A percentile compares a stretch with the other conserved stretches of the same genome.
These are phyloP conservation scores for Zygosaccharomyces gambellarensis DNA, from an alignment of 805 yeast species.

Conservation along the genomic window DNA sequence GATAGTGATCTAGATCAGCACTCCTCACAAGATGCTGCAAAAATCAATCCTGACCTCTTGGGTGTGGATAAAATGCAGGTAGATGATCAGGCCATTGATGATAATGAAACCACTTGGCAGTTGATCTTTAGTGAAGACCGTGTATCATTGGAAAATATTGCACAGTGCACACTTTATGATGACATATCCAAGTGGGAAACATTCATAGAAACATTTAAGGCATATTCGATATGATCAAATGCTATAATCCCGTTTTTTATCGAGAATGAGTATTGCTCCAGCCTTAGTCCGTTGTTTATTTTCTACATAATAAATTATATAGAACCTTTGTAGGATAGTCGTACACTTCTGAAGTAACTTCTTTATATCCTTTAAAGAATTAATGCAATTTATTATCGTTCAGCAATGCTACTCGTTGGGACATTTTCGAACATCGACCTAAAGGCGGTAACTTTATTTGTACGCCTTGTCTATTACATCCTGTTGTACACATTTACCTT, in stretches of 20 bases:
- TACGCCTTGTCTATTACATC: too few relatives aligned
- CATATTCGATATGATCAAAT: neutral
- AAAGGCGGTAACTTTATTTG: too few relatives aligned
- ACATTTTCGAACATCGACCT: too few relatives aligned
- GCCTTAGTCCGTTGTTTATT: too few relatives aligned
- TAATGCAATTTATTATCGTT: too few relatives aligned
- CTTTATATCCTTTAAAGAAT: too few relatives aligned
- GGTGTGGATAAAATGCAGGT: slow-evolving; percentile 19
- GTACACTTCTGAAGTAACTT: too few relatives aligned
- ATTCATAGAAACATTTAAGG: slow-evolving; percentile 18
- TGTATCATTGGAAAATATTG: slow-evolving; percentile 17
- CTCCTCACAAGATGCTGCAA: neutral
- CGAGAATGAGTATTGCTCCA: too few relatives aligned
- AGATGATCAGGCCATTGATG: slow-evolving; percentile 3
- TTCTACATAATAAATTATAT: too few relatives aligned
- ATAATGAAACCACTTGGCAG: slow-evolving; percentile 8
- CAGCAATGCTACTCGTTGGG: too few relatives aligned
- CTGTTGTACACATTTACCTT: too few relatives aligned
- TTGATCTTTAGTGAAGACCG: slow-evolving; percentile 31
- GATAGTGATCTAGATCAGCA: slow-evolving; percentile 11
- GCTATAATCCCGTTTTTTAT: neutral
- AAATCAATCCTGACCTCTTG: neutral
- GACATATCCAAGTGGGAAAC: slow-evolving; percentile 19
- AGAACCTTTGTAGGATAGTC: too few relatives aligned
- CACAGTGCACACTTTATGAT: slow-evolving; percentile 27